Percentiles rank a stretch among this genome's conserved stretches.
These are phyloP conservation scores for Lipomyces sp. DNA, from an alignment of 805 yeast species.

Conservation along the genomic window DNA sequence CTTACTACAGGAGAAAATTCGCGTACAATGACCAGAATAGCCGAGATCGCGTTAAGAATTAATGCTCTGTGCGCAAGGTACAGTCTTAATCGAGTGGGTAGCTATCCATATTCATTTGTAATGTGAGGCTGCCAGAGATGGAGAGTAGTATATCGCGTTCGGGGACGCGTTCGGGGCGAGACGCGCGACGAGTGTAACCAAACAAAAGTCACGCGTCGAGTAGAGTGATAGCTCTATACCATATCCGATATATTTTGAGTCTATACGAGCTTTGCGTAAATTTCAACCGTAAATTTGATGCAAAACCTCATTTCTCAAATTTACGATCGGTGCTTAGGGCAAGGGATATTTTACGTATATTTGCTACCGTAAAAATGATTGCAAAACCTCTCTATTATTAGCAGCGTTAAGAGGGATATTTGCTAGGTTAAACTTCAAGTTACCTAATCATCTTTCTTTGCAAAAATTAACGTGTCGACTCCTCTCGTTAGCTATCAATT, in stretches of 20 bases:
- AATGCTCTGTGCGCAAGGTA: background rate
- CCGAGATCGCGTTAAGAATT: constrained; percentile 8
- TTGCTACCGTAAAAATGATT: background rate
- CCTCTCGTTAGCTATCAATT: too few relatives aligned
- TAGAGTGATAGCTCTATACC: too few relatives aligned
- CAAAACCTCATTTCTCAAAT: background rate
- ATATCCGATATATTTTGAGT: background rate
- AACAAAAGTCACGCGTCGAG: background rate
- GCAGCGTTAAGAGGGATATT: too few relatives aligned
- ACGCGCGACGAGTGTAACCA: background rate
- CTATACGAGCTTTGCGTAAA: background rate
- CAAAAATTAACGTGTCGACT: too few relatives aligned
- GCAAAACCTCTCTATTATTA: background rate
- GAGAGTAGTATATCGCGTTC: background rate
- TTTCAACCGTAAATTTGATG: too few relatives aligned
- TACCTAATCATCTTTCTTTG: too few relatives aligned
- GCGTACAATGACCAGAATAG: background rate
- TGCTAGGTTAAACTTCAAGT: too few relatives aligned
- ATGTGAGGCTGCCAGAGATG: background rate
- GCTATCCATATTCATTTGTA: background rate
- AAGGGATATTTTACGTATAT: background rate
- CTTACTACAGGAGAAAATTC: too few relatives aligned
- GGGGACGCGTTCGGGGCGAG: too few relatives aligned
- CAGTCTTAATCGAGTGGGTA: background rate
- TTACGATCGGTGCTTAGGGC: too few relatives aligned